Evolutionary conservation across 495 filamentous ascomycete genomes (phyloP), one percentile per base, ranked within the genome.

Genomic region (Venustampulla echinocandica): DNA sequence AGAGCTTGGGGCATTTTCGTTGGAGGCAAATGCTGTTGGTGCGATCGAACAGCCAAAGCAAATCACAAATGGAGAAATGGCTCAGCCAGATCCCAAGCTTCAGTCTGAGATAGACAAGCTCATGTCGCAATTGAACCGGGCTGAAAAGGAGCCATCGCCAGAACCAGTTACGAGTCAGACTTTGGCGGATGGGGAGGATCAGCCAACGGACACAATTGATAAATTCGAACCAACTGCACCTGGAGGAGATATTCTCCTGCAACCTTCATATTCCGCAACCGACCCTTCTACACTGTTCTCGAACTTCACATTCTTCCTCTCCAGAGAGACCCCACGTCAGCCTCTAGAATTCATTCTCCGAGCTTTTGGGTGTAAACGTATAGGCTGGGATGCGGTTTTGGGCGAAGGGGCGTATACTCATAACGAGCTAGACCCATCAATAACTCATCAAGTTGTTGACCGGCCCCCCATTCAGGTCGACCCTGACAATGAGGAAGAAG

Each of bases 401-500:
- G 93, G 92, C 46, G 89, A 90, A 54, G 92, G 93, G 13, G 83
- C 92, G 42, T 96, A 84, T 66, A 96, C 88, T 13, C 80, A 85
- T 40, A 76, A 94, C 59, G 89, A 96, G 68, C 74, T 73, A 1
- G 88, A 97, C 59, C 74, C 81, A 10, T 74, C 80, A 20, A 96
- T 97, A 55, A 98, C 92, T 9, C 92, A 98, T 66, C 92, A 98
- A 61, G 79, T 98, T 46, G 86, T 98, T 15, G 92, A 98, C 64
- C 79, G 92, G 24, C 85, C 85, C 20, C 79, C 84, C 13, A 69
- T 90, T 7, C 75, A 87, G 4, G 71, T 68, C 7, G 70, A 77
- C 40, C 70, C 77, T 41, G 74, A 79, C 23, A 66, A 71, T 19
- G 65, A 77, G 39, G 74, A 78, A 17, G 74, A 74, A 25, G 72